phyloP scores from a whole-genome alignment of 805 yeast genomes.

The Suhomyces sp. region DNA sequence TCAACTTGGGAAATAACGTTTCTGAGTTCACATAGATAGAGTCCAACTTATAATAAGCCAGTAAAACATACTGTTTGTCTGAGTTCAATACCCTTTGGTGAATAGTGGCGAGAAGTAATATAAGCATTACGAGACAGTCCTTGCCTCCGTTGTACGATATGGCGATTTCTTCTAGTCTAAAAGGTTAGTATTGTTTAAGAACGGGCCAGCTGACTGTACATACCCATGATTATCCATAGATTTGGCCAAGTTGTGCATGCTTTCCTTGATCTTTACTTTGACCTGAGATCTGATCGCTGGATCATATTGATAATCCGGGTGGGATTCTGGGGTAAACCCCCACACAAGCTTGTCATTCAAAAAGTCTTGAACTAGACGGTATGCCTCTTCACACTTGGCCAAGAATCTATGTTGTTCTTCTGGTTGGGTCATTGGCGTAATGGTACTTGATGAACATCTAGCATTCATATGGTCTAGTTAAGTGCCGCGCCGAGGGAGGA shows the following conservation, averaged over 20 bases:
- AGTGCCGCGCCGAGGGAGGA: constrained; percentile 1
- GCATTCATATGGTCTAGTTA: neutral
- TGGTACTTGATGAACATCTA: neutral
- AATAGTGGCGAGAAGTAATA: constrained; percentile 62
- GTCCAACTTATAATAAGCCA: constrained; percentile 38
- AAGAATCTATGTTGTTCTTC: constrained; percentile 11
- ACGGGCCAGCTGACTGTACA: constrained; percentile 10
- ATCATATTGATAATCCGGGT: constrained; percentile 19
- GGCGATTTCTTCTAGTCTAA: constrained; percentile 53
- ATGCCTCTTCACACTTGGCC: constrained; percentile 29
- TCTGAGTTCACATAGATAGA: constrained; percentile 77
- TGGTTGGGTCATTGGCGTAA: constrained; percentile 2
- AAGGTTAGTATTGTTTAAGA: constrained; percentile 14
- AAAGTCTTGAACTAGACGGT: constrained; percentile 29
- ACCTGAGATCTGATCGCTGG: constrained; percentile 21
- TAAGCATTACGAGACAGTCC: constrained; percentile 87
- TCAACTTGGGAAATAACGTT: constrained; percentile 67
- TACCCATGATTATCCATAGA: constrained; percentile 34
- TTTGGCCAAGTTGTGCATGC: constrained; percentile 25
- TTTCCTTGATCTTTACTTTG: constrained; percentile 25
- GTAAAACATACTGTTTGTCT: constrained; percentile 16
- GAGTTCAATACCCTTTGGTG: constrained; percentile 22
- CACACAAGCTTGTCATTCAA: constrained; percentile 28
- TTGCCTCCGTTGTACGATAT: constrained; percentile 95
- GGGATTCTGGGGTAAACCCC: constrained; percentile 18